Conservation (phyloP, 352 stramenopile species). For the Sclerospora graminicola region DNA sequence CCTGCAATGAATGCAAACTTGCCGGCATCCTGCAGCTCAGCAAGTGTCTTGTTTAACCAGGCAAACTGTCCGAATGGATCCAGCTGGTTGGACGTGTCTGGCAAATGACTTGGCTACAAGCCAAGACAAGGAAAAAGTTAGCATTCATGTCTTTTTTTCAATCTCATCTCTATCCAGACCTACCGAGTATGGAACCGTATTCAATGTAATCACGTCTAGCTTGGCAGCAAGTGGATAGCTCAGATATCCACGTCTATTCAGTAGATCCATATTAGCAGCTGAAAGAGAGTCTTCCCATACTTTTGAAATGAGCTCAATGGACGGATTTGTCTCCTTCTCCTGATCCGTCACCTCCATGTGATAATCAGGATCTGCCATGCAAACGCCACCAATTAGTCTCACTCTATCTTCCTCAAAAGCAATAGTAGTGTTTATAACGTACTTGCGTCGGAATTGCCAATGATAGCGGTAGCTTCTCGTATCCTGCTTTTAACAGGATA, state of each 20-base stretch:
- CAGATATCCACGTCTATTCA: constrained; percentile 61
- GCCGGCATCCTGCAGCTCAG: constrained; percentile 26
- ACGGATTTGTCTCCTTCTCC: constrained; percentile 36
- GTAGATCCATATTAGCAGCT: constrained; percentile 35
- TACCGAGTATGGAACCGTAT: constrained; percentile 82
- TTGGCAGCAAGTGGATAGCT: constrained; percentile 53
- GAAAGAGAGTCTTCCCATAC: constrained; percentile 58
- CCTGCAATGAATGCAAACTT: constrained; percentile 83
- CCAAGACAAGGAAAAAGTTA: constrained; percentile 1
- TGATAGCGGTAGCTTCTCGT: constrained; percentile 58
- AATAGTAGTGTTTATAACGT: constrained; percentile 2
- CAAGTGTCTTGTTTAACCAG: constrained; percentile 80
- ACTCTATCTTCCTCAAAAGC: background rate
- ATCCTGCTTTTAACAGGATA: constrained; percentile 27
- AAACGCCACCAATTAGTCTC: background rate
- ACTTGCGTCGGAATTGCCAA: constrained; percentile 76
- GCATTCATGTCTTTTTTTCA: background rate
- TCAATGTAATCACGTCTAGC: constrained; percentile 65
- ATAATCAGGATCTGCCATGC: constrained; percentile 58
- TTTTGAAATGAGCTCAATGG: constrained; percentile 48
- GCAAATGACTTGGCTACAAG: constrained; percentile 55
- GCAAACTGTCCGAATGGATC: constrained; percentile 89
- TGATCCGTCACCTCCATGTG: constrained; percentile 73
- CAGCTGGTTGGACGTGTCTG: constrained; percentile 45
- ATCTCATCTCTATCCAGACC: background rate